phyloP scores from a whole-genome alignment of 495 filamentous ascomycete genomes.

The Aspergillus haitiensis region DNA sequence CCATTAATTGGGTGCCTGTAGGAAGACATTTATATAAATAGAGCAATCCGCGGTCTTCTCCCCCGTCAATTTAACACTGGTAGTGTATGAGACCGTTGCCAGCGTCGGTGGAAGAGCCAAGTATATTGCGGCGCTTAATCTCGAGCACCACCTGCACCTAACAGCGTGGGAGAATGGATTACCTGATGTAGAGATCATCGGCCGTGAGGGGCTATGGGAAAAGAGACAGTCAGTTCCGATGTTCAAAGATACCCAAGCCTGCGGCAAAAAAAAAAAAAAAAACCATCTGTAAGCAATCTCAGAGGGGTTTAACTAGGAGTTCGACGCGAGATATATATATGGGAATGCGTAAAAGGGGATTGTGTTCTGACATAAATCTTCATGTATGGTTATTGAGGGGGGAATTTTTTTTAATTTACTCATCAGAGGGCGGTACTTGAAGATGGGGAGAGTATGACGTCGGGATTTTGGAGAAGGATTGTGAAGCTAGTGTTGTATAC shows the following conservation, averaged over 20 bases:
- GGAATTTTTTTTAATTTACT: conserved; percentile 91
- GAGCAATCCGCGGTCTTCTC: conserved; percentile 77
- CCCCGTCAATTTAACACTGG: conserved; percentile 75
- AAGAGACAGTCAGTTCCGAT: conserved; percentile 65
- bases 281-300: conserved; percentile 60
- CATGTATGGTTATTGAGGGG: conserved; percentile 76
- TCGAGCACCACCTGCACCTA: conserved; percentile 90
- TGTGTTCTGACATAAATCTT: conserved; percentile 77
- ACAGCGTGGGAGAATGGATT: conserved; percentile 77
- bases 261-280: too few relatives aligned
- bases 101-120: conserved; percentile 64
- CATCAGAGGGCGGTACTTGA: conserved; percentile 79
- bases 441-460: conserved; percentile 49
- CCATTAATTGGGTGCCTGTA: too few relatives aligned
- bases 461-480: conserved; percentile 62
- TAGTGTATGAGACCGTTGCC: conserved; percentile 62
- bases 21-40: too few relatives aligned
- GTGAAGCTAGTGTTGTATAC: conserved; percentile 60
- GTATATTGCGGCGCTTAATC: conserved; percentile 82
- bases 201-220: conserved; percentile 78
- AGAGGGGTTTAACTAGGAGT: conserved; percentile 77
- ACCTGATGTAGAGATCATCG: conserved; percentile 73
- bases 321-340: conserved; percentile 78
- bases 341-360: conserved; percentile 80
- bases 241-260: conserved; percentile 56